Conservation (phyloP, 495 filamentous ascomycete species). For the Chaetomium tenue region DNA sequence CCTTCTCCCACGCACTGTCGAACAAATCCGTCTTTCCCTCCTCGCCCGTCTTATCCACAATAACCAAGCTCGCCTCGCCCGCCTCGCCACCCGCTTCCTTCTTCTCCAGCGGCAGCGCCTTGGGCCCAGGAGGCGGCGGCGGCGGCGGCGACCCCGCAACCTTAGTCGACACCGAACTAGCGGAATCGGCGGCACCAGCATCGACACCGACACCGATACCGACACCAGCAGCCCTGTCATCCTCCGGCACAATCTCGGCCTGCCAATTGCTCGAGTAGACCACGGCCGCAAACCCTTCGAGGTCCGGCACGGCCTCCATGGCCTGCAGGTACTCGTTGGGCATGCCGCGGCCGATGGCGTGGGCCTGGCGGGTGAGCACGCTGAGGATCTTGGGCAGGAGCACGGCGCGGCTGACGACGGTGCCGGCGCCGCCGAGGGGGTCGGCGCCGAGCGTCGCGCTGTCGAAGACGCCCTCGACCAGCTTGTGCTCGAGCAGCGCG, state of each 20-base stretch:
- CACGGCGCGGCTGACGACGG: constrained; percentile 52
- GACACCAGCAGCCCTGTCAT: constrained; percentile 24
- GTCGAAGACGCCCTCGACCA: constrained; percentile 75
- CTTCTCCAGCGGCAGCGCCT: background rate
- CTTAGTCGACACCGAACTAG: background rate
- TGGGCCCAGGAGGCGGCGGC: background rate
- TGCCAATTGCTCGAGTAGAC: constrained; percentile 89
- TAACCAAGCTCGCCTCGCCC: constrained; percentile 45
- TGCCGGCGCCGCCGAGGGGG: constrained; percentile 26
- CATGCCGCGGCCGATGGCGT: constrained; percentile 78
- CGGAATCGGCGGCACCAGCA: too few relatives aligned
- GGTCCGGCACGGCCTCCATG: constrained; percentile 77
- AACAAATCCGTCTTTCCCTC: constrained; percentile 48
- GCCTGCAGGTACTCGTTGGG: constrained; percentile 84
- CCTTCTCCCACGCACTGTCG: constrained; percentile 66
- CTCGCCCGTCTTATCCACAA: constrained; percentile 39
- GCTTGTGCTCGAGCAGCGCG: constrained; percentile 72
- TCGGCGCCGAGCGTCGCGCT: constrained; percentile 27
- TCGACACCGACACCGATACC: background rate
- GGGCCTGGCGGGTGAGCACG: constrained; percentile 81
- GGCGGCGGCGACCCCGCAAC: background rate
- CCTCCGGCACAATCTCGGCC: constrained; percentile 61
- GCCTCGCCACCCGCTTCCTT: constrained; percentile 5
- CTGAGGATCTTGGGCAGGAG: constrained; percentile 88
- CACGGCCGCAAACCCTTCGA: constrained; percentile 92